Base-by-base conservation (phyloP, 2,329 filamentous ascomycete species). In the Whalleya microplaca region DNA sequence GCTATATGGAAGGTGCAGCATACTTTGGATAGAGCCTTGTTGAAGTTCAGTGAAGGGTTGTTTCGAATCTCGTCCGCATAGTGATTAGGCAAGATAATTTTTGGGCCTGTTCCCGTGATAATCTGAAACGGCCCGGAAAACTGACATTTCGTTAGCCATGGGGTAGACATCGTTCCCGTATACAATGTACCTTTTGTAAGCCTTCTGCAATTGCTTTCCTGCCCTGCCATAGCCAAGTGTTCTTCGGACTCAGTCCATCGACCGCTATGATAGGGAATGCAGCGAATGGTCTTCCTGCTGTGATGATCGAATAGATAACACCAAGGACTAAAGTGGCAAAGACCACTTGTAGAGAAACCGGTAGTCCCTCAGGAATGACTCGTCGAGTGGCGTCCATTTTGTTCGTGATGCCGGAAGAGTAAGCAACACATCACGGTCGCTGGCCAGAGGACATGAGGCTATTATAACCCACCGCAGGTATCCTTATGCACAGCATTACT, bases 41-140 rank as follows among this genome's bases (percentile, higher is more conserved):
- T 59, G 47, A 75, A 73, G 56, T 68, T 64, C 45, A 75, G 58
- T 18, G 61, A 56, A 1, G 69, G 69, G 23, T 72, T 63, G 60
- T 71, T 75, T 44, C 72, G 71, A 18, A 74, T 57, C 60, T 75
- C 73, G 20, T 75, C 69, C 9, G 70, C 70, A 42, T 66, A 68
- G 32, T 55, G 64, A 27, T 70, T 72, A 2, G 72, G 71, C 43
- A 74, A 27, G 29, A 74, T 52, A 53, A 72, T 69, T 55, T 70
- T 72, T 1, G 69, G 69, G 3, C 69, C 70, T 0, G 69, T 70
- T 19, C 68, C 68, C 1, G 68, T 69, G 55, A 72, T 67, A 41
- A 72, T 54, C 52, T 72, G 70, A 48, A 71, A 72, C 5, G 69
- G 66, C 1, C 68, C 70, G 42, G 68, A 66, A 50, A 66, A 67